Evolutionary conservation across 768 basidiomycete genomes (phyloP).

Genomic region (Trametes maxima): DNA sequence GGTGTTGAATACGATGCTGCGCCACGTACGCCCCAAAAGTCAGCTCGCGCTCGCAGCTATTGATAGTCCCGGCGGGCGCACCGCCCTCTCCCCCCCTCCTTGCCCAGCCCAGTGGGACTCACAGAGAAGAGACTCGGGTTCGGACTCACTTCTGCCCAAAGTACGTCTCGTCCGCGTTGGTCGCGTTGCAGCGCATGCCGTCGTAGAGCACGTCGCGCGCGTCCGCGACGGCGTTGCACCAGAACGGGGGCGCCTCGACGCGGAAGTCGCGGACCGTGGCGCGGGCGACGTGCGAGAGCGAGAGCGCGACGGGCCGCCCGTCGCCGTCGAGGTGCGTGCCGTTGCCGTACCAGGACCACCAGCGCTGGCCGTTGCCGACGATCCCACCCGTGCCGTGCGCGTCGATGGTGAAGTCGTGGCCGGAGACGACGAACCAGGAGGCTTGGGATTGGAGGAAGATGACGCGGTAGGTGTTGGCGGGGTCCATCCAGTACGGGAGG

Average conservation of each 20-base stretch:
- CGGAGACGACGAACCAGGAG: constrained; percentile 65
- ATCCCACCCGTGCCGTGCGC: constrained; percentile 59
- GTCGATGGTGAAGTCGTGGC: constrained; percentile 55
- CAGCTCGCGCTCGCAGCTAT: too few species aligned
- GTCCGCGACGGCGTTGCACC: constrained; percentile 59
- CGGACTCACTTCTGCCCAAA: constrained; percentile 50
- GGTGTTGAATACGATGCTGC: constrained; percentile 59
- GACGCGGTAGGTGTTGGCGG: constrained; percentile 58
- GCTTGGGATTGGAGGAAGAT: constrained; percentile 66
- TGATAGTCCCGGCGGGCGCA: too few species aligned
- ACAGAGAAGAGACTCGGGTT: not conserved
- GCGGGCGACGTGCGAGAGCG: constrained; percentile 46
- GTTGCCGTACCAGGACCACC: constrained; percentile 59
- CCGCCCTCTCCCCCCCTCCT: too few species aligned
- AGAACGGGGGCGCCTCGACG: constrained; percentile 59
- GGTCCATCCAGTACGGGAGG: constrained; percentile 57
- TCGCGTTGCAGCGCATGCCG: constrained; percentile 60
- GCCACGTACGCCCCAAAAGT: not conserved
- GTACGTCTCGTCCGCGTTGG: constrained; percentile 54
- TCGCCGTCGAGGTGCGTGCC: constrained; percentile 53
- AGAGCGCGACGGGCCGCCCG: constrained; percentile 59
- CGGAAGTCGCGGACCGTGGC: constrained; percentile 50
- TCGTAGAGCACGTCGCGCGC: constrained; percentile 53
- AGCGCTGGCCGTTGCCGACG: constrained; percentile 61
- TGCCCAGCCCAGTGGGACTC: too few species aligned